Evolutionary conservation across 345 rosid species (phyloP).

Genomic region (Clausena lansium): DNA sequence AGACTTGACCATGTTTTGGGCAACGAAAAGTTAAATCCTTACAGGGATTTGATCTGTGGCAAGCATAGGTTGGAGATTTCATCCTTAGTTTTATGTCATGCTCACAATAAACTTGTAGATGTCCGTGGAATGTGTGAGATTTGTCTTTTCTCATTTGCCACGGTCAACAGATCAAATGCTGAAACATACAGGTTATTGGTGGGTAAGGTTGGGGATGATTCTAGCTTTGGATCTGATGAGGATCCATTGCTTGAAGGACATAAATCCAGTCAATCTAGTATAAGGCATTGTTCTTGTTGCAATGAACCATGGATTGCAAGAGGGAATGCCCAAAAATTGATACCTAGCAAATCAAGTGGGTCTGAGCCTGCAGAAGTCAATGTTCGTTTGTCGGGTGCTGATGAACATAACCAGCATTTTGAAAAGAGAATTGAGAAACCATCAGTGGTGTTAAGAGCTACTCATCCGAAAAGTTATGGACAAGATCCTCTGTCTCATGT

Average conservation of each 20-base stretch:
- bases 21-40: slow-evolving; percentile 37
- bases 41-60: slow-evolving; percentile 73
- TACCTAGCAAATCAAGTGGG: slow-evolving; percentile 26
- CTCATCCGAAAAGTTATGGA: slow-evolving; percentile 28
- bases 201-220: slow-evolving; percentile 66
- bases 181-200: slow-evolving; percentile 85
- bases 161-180: slow-evolving; percentile 65
- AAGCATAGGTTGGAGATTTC: slow-evolving; percentile 85
- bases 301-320: slow-evolving; percentile 48
- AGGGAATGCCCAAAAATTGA: slow-evolving; percentile 28
- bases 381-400: slow-evolving; percentile 26
- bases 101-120: slow-evolving; percentile 74
- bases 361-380: slow-evolving; percentile 32
- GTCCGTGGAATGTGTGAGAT: slow-evolving; percentile 77
- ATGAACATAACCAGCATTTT: slow-evolving; percentile 17
- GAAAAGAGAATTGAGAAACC: slow-evolving; percentile 20
- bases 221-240: slow-evolving; percentile 33
- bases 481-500: slow-evolving; percentile 52
- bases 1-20: slow-evolving; percentile 83
- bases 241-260: slow-evolving; percentile 27
- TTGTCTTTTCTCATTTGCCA: slow-evolving; percentile 81
- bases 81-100: slow-evolving; percentile 73
- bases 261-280: slow-evolving; percentile 13
- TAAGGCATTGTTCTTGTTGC: slow-evolving; percentile 67
- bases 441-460: slow-evolving; percentile 17